These are phyloP conservation scores for Cyberlindnera saturnus DNA, from an alignment of 805 yeast genomes.

Conservation along the genomic window DNA sequence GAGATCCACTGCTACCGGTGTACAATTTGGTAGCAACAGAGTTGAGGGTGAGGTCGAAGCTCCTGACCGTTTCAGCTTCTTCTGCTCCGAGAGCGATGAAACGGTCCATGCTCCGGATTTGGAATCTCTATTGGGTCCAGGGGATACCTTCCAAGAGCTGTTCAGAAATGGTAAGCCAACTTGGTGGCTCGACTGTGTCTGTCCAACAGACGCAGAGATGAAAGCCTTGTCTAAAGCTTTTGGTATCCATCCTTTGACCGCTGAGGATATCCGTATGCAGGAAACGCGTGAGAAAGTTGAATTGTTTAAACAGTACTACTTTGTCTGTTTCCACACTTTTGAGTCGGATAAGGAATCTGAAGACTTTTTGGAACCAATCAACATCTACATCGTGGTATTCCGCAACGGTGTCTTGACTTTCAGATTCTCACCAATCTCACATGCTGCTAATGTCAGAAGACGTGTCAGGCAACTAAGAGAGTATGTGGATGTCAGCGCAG, in stretches of 20 bases:
- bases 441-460: slow-evolving; percentile 82
- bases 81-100: slow-evolving; percentile 74
- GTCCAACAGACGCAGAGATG: slow-evolving; percentile 96
- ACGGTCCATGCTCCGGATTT: slow-evolving; percentile 88
- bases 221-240: slow-evolving; percentile 86
- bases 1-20: slow-evolving; percentile 22
- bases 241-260: slow-evolving; percentile 95
- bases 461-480: slow-evolving; percentile 76
- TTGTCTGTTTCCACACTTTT: slow-evolving; percentile 95
- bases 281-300: slow-evolving; percentile 98
- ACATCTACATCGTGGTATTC: slow-evolving; percentile 82
- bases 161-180: slow-evolving; percentile 69
- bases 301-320: slow-evolving; percentile 81
- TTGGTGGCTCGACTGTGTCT: slow-evolving; percentile 95
- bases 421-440: slow-evolving; percentile 92
- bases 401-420: slow-evolving; percentile 86
- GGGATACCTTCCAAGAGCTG: slow-evolving; percentile 58
- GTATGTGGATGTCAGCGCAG: slow-evolving; percentile 71
- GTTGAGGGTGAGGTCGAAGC: slow-evolving; percentile 31
- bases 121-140: slow-evolving; percentile 65
- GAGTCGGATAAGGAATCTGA: slow-evolving; percentile 79
- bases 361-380: slow-evolving; percentile 77
- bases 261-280: slow-evolving; percentile 94
- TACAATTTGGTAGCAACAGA: slow-evolving; percentile 35
- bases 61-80: slow-evolving; percentile 81